phyloP scores from a whole-genome alignment of 495 filamentous ascomycete species.

The Penicillium robsamsonii region DNA sequence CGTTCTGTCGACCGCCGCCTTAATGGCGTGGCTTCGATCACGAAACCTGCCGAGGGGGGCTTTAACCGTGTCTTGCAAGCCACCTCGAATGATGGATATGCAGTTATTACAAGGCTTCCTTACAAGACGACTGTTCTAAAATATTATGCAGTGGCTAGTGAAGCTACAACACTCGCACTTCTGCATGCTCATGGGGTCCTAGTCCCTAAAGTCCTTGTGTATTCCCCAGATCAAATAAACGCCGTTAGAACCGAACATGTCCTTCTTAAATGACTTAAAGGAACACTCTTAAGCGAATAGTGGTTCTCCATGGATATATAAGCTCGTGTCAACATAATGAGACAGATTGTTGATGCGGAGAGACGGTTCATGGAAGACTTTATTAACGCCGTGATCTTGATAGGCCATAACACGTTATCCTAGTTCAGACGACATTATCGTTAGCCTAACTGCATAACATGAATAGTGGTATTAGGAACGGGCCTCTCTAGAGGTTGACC shows the following conservation, averaged over 20 bases:
- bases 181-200: slow-evolving; percentile 28
- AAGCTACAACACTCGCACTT: slow-evolving; percentile 38
- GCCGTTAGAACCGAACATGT: slow-evolving; percentile 31
- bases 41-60: slow-evolving; percentile 36
- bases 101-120: slow-evolving; percentile 29
- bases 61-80: slow-evolving; percentile 32
- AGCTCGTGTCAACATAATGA: slow-evolving; percentile 30
- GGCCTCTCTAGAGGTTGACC: slow-evolving; percentile 21
- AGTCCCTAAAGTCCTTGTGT: slow-evolving; percentile 25
- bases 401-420: slow-evolving; percentile 15
- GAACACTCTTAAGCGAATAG: slow-evolving; percentile 18
- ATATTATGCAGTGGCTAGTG: slow-evolving; percentile 31
- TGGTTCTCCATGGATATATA: slow-evolving; percentile 31
- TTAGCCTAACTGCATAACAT: slow-evolving; percentile 30
- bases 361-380: slow-evolving; percentile 36
- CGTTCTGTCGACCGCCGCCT: slow-evolving; percentile 9
- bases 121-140: slow-evolving; percentile 29
- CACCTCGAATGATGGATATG: slow-evolving; percentile 26
- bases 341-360: slow-evolving; percentile 34
- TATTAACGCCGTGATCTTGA: slow-evolving; percentile 31
- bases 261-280: slow-evolving; percentile 26
- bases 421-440: slow-evolving; percentile 16
- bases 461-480: slow-evolving; percentile 34
- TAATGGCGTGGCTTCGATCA: slow-evolving; percentile 17
- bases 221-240: slow-evolving; percentile 21